Percentiles rank a stretch among this genome's conserved stretches.
phyloP scores from a whole-genome alignment of 257 asterid genomes.

The Scutellaria baicalensis region DNA sequence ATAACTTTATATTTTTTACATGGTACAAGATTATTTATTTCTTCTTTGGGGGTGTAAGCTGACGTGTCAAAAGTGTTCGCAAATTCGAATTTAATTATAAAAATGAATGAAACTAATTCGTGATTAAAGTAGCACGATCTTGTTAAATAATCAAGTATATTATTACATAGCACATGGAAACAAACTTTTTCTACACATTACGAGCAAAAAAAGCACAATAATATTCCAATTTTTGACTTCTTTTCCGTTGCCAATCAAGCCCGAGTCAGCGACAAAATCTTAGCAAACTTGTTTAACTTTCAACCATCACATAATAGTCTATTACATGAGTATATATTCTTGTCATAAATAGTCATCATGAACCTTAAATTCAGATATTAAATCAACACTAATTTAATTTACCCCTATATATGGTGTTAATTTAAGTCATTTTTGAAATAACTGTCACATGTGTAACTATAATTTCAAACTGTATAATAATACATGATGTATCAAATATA shows the following conservation, averaged over 20 bases:
- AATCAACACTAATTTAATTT: too few species aligned
- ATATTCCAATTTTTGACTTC: conserved; percentile 3
- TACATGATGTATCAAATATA: too few species aligned
- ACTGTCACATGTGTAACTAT: too few species aligned
- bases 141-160: neutral
- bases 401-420: too few species aligned
- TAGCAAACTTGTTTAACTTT: neutral
- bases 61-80: neutral
- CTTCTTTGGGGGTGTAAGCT: too few species aligned
- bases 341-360: neutral
- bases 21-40: neutral
- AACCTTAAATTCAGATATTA: too few species aligned
- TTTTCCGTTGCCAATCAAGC: conserved; percentile 2
- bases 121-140: neutral
- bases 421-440: too few species aligned
- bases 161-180: neutral
- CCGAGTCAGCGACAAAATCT: conserved; percentile 22
- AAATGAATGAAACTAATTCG: neutral
- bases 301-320: neutral
- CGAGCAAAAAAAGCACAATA: neutral
- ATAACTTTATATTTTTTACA: neutral
- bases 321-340: neutral
- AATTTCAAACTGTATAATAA: too few species aligned
- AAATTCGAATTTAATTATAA: neutral
- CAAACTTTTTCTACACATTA: neutral